Conservation (phyloP, 306 rosid species). For the Senna tora region DNA sequence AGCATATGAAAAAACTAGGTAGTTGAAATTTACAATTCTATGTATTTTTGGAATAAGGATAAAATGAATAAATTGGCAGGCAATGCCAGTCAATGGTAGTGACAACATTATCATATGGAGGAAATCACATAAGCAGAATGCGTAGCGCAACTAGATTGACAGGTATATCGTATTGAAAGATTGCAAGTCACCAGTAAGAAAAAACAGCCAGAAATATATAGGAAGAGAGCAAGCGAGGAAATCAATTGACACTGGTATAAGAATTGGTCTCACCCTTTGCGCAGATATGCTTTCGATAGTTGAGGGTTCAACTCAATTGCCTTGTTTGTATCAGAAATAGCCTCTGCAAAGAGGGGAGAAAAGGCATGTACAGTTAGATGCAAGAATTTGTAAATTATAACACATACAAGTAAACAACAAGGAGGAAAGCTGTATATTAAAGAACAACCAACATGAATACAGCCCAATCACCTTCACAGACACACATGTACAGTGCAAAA, state of each 20-base stretch:
- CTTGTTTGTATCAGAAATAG: conserved; percentile 79
- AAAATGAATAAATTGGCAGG: background rate
- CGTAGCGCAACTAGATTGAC: background rate
- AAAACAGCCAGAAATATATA: background rate
- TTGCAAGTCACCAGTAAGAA: background rate
- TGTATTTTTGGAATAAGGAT: background rate
- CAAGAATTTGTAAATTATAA: conserved; percentile 16
- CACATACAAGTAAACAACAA: background rate
- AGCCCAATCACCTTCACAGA: background rate
- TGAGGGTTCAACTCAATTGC: conserved; percentile 77
- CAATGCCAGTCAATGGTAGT: background rate
- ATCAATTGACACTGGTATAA: too few relatives aligned
- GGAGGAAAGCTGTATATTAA: background rate
- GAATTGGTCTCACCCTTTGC: conserved; percentile 69
- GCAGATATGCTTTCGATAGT: conserved; percentile 69
- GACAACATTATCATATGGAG: background rate
- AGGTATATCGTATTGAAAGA: background rate
- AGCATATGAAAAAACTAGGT: background rate
- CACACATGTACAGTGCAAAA: background rate
- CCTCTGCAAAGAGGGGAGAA: too few relatives aligned
- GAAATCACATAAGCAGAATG: background rate
- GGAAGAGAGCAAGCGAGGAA: too few relatives aligned
- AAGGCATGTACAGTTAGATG: conserved; percentile 19
- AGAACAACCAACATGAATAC: background rate
- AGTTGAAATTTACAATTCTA: background rate